phyloP scores from a whole-genome alignment of 805 yeast genomes.

The Deakozyma indianensis region DNA sequence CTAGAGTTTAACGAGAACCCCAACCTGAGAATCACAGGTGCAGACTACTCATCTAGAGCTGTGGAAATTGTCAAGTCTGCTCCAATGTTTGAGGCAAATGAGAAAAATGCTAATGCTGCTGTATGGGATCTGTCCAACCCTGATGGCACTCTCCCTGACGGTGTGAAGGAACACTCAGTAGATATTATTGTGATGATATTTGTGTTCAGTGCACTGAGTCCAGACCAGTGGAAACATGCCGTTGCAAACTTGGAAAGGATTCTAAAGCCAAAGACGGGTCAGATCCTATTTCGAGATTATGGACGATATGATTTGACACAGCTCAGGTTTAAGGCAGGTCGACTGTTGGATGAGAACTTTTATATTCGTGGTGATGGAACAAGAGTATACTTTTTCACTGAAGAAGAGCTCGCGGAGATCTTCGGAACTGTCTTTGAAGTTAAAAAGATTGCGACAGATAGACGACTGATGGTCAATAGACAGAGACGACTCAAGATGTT shows the following conservation, averaged over 20 bases:
- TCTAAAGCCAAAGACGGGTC: conserved; percentile 79
- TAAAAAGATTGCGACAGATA: conserved; percentile 71
- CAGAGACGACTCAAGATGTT: conserved; percentile 91
- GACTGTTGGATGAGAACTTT: conserved; percentile 81
- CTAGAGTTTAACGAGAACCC: conserved; percentile 70
- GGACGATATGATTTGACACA: conserved; percentile 95
- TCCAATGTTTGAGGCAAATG: conserved; percentile 35
- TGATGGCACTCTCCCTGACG: conserved; percentile 65
- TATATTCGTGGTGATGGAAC: conserved; percentile 98
- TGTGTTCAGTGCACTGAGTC: conserved; percentile 84
- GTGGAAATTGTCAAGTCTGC: conserved; percentile 67
- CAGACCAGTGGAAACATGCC: conserved; percentile 82
- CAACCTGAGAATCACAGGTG: conserved; percentile 61
- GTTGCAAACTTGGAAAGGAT: conserved; percentile 52
- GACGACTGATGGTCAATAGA: conserved; percentile 81
- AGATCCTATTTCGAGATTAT: conserved; percentile 79
- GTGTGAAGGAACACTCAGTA: conserved; percentile 64
- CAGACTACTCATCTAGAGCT: conserved; percentile 82
- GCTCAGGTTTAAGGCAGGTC: conserved; percentile 76
- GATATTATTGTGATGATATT: conserved; percentile 93
- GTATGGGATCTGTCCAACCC: conserved; percentile 93
- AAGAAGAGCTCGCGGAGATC: conserved; percentile 69
- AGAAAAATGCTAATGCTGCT: conserved; percentile 56
- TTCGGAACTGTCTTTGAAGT: conserved; percentile 56
- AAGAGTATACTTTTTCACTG: conserved; percentile 91